Conservation (phyloP, 1,284 basidiomycete genomes). For the Meripilus lineatus region DNA sequence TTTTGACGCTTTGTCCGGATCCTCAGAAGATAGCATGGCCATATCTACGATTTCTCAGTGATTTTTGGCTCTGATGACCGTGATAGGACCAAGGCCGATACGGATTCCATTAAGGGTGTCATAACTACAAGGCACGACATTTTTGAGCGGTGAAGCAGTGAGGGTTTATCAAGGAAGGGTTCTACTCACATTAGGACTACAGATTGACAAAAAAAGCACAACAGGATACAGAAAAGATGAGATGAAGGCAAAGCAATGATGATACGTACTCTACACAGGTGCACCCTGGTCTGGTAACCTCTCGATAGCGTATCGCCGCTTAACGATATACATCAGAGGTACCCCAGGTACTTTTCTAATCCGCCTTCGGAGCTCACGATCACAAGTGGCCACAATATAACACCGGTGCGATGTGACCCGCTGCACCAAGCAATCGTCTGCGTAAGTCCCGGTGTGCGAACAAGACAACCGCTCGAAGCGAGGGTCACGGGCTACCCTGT, state of each 20-base stretch:
- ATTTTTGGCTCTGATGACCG: too few species aligned
- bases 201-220: too few species aligned
- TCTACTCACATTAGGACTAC: too few species aligned
- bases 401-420: slow-evolving; percentile 94
- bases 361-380: slow-evolving; percentile 88
- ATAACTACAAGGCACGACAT: too few species aligned
- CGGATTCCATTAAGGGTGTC: too few species aligned
- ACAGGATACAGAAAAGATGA: too few species aligned
- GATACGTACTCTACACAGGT: slow-evolving; percentile 33
- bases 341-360: slow-evolving; percentile 94
- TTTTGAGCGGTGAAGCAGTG: too few species aligned
- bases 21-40: too few species aligned
- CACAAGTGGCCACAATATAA: slow-evolving; percentile 98
- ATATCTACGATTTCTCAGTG: too few species aligned
- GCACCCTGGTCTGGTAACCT: slow-evolving; percentile 88
- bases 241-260: neutral
- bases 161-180: too few species aligned
- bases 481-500: slow-evolving; percentile 92
- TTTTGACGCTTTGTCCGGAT: too few species aligned
- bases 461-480: slow-evolving; percentile 93
- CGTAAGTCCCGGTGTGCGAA: slow-evolving; percentile 93
- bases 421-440: slow-evolving; percentile 97
- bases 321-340: slow-evolving; percentile 94
- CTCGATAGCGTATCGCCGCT: slow-evolving; percentile 88
- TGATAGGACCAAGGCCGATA: too few species aligned